A percentile compares a stretch with the other conserved stretches of the same genome.
phyloP scores from a whole-genome alignment of 768 basidiomycete genomes.

The Sarcomyxa edulis region DNA sequence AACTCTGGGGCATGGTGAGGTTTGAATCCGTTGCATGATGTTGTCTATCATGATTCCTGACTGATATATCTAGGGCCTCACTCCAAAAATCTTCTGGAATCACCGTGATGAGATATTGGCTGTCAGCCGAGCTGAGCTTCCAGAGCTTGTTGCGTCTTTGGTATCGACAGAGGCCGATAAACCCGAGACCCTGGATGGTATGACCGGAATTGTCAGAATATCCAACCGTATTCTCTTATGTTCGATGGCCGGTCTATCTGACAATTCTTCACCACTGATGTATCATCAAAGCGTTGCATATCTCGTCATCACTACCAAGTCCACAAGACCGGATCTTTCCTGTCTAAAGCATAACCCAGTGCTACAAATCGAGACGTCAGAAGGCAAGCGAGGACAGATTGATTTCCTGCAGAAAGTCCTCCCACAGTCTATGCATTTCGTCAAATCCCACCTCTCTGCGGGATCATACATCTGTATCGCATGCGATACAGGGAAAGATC shows the following conservation, averaged over 20 bases:
- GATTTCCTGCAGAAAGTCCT: conserved; percentile 44
- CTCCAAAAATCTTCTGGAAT: conserved; percentile 67
- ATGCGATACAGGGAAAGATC: conserved; percentile 56
- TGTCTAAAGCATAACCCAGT: conserved; percentile 23
- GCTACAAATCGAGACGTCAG: no score
- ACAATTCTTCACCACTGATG: no score
- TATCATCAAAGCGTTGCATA: not conserved
- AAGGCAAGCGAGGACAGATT: conserved; percentile 51
- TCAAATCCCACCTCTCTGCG: conserved; percentile 29
- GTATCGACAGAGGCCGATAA: conserved; percentile 12
- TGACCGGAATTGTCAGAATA: conserved; percentile 29
- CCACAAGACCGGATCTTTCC: conserved; percentile 7
- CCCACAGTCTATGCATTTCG: conserved; percentile 43
- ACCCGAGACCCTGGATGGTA: not conserved
- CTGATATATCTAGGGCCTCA: conserved; percentile 57
- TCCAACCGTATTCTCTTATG: conserved; percentile 38
- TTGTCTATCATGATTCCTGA: not conserved
- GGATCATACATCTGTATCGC: conserved; percentile 40
- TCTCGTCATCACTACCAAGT: conserved; percentile 1
- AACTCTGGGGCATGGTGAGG: conserved; percentile 76
- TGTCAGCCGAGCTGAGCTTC: conserved; percentile 43
- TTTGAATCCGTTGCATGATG: not conserved
- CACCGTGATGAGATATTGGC: conserved; percentile 44
- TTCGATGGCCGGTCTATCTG: conserved; percentile 21
- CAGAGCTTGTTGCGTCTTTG: conserved; percentile 31